Conservation (phyloP, 805 yeast genomes). For the Debaryomyces maramus region DNA sequence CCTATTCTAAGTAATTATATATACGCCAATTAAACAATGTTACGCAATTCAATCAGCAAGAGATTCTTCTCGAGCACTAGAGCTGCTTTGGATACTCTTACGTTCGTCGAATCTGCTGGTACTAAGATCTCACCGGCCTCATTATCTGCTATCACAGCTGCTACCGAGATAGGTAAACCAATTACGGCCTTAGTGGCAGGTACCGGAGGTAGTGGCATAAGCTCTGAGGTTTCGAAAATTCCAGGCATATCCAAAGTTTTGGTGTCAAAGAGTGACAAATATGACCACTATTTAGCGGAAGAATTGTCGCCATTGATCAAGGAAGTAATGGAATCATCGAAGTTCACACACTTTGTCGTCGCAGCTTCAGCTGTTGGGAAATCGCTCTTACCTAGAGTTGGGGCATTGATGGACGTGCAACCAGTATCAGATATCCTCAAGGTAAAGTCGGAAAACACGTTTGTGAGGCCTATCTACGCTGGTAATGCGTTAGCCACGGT, state of each 20-base stretch:
- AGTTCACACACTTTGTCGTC: conserved; percentile 70
- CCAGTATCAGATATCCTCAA: conserved; percentile 81
- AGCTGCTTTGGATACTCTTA: conserved; percentile 52
- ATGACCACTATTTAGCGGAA: conserved; percentile 78
- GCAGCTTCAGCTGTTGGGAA: conserved; percentile 89
- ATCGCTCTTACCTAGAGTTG: conserved; percentile 80
- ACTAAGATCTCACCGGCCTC: conserved; percentile 64
- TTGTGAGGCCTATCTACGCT: conserved; percentile 92
- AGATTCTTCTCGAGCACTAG: conserved; percentile 49
- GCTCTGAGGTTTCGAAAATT: conserved; percentile 51
- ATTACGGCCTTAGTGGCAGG: conserved; percentile 80
- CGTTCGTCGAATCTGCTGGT: conserved; percentile 67
- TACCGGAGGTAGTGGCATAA: conserved; percentile 49
- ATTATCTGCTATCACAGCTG: conserved; percentile 74
- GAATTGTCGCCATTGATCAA: conserved; percentile 67
- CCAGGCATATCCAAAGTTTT: conserved; percentile 56
- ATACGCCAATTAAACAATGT: conserved; percentile 2
- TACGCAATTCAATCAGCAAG: conserved; percentile 12
- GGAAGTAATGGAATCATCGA: conserved; percentile 40
- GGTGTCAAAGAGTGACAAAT: conserved; percentile 56
- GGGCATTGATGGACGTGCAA: conserved; percentile 81
- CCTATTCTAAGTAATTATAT: not conserved
- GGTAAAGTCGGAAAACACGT: conserved; percentile 66
- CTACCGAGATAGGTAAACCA: conserved; percentile 71
- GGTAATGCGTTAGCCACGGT: conserved; percentile 91